phyloP scores from a whole-genome alignment of 306 rosid genomes.

The Senna tora region DNA sequence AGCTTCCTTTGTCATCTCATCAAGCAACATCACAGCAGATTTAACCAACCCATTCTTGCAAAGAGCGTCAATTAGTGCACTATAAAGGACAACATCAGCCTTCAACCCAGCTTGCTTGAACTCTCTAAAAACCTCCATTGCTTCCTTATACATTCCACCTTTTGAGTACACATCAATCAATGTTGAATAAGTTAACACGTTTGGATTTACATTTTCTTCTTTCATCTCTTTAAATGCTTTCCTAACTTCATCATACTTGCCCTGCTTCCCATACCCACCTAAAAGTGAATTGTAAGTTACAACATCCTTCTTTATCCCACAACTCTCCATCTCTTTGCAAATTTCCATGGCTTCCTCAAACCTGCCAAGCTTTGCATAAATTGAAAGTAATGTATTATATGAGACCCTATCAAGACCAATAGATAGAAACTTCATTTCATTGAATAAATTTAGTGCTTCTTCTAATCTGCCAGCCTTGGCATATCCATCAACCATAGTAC shows the following conservation, averaged over 20 bases:
- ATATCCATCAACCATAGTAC: conserved; percentile 87
- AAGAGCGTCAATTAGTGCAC: conserved; percentile 75
- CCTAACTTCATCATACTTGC: conserved; percentile 64
- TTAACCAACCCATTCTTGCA: conserved; percentile 74
- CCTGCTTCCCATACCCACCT: conserved; percentile 85
- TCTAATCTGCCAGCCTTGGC: conserved; percentile 81
- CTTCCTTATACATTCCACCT: conserved; percentile 76
- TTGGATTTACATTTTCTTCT: conserved; percentile 54
- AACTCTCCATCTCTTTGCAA: conserved; percentile 78
- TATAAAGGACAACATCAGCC: conserved; percentile 88
- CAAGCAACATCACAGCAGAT: conserved; percentile 78
- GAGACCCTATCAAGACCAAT: conserved; percentile 80
- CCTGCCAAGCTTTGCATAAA: conserved; percentile 80
- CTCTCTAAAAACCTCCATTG: conserved; percentile 68
- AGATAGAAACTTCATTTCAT: conserved; percentile 65
- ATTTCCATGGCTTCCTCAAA: conserved; percentile 66
- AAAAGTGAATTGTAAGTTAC: conserved; percentile 88
- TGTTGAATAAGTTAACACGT: conserved; percentile 82
- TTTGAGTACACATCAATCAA: conserved; percentile 78
- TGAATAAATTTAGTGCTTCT: conserved; percentile 70
- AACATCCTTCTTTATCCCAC: conserved; percentile 69
- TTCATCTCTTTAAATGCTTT: conserved; percentile 66
- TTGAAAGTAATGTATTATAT: conserved; percentile 77
- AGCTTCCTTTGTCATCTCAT: conserved; percentile 85
- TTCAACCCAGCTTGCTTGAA: conserved; percentile 70